Evolutionary conservation across 768 basidiomycete genomes (phyloP), one percentile per base, ranked within the genome.

Genomic region (Tylopilus vinaceipallidus): DNA sequence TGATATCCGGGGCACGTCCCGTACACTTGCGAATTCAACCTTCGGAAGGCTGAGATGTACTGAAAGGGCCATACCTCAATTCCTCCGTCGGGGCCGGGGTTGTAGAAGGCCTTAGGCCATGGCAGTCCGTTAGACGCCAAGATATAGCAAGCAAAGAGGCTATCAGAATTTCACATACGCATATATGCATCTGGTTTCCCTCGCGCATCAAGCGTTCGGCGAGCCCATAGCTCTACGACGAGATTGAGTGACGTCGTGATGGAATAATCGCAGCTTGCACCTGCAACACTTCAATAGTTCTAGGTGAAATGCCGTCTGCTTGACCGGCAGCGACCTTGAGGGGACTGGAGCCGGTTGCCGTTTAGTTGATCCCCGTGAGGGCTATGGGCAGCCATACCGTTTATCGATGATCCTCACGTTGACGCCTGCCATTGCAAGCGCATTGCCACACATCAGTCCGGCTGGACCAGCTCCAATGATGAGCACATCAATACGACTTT

Each of bases 1-100:
- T 78, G 23, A 88, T 75, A 60, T 86, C 82, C 13, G 83, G 72
- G 2, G 77, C 77, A 12, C 83, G 78, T 38, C 23, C n/a, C 39
- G 39, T 17, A 10, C 39, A 40, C 24, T 16, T 23, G 16, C 23
- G 39, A 24, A 40, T 12, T 6, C 6, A 12, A 12, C 27, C 11
- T 23, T 26, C 24, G 23, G 24, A 24, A 23, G 11, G 8, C 23
- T 10, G 22, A 4, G 14, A 22, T 3, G 11, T 12, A 40, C 39
- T 14, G 24, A 40, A 26, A 40, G 10, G 39, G 14, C 22, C 39
- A 40, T 16, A 40, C 39, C 24, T 26, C 22, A 9, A 26, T 26
- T 12, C 24, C 24, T 40, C 39, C 39, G 6, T 40, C 39, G 39
- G 24, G 39, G 4, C 39, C 39, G 10, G 39, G 39, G 39, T 40